Base-by-base conservation (phyloP, 371 early-diverging fungal species). In the Mucor piriformis region DNA sequence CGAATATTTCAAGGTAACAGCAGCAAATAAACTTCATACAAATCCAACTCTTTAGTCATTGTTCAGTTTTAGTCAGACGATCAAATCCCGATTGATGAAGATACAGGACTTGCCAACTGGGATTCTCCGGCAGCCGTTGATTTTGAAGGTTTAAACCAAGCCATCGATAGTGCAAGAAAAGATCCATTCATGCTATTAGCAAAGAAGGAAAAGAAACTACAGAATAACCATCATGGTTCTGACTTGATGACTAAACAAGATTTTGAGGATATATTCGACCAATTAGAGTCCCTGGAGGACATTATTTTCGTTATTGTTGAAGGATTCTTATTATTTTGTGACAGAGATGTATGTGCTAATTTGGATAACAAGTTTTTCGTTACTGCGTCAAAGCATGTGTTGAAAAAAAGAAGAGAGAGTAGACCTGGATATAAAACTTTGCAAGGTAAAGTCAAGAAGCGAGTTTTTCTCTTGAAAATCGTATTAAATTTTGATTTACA, bases 101-200 rank as follows among this genome's bases (percentile, higher is more conserved):
- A 59, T 12, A 80, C 84, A 0, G 86, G 86, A 0, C 56, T 84
- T 6, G 77, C 77, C 47, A 86, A 93, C 63, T 93, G 94, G 94
- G 94, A 93, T 67, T 88, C 87, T 34, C 91, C 91, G 3, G 84
- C 68, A 11, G 83, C 92, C 5, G 73, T 92, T 15, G 85, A 91
- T 42, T 64, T 64, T 37, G 32, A 59, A n/a, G 20, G 54, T 1
- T 27, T 64, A 13, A 62, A 55, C n/a, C 73, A 81, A 50, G 37
- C 57, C 1, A 55, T 67, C 10, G 73, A 87, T 61, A 66, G 63
- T 16, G 54, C 54, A 37, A 53, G 54, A 54, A 23, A 27, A 7
- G 38, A 61, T 18, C 83, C 83, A 0, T 50, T 37, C 35, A 24
- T 10, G 1, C 27, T 47, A 6, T 24, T 57, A 5, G 3, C 53